phyloP scores from a whole-genome alignment of 2,329 filamentous ascomycete species.

The Hypoxylon sp. region DNA sequence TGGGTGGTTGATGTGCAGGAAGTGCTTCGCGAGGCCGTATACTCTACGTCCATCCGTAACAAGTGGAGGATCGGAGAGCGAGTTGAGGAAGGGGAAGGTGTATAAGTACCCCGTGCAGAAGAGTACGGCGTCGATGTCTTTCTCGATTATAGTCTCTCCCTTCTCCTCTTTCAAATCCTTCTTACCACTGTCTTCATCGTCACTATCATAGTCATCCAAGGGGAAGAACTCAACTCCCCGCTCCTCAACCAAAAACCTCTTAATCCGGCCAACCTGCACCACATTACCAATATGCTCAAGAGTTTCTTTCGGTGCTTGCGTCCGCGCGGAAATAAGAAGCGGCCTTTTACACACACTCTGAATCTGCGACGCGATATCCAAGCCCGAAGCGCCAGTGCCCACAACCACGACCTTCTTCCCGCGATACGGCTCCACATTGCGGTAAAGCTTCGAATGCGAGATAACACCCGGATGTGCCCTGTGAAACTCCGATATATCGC shows the following conservation, averaged over 20 bases:
- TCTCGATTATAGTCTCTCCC: constrained; percentile 68
- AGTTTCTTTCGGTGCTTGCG: constrained; percentile 61
- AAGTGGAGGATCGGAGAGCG: constrained; percentile 62
- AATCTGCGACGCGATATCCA: constrained; percentile 87
- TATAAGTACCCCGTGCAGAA: constrained; percentile 95
- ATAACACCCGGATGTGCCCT: constrained; percentile 70
- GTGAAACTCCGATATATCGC: constrained; percentile 71
- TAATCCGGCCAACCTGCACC: constrained; percentile 70
- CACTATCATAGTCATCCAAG: constrained; percentile 69
- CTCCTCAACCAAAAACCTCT: constrained; percentile 65
- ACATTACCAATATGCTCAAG: constrained; percentile 59
- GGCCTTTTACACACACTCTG: constrained; percentile 68
- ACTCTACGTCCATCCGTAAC: constrained; percentile 78
- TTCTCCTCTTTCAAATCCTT: constrained; percentile 3
- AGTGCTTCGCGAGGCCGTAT: constrained; percentile 80
- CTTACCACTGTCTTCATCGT: background rate
- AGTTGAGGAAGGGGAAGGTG: constrained; percentile 78
- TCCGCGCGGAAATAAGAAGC: constrained; percentile 74
- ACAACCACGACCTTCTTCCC: constrained; percentile 84
- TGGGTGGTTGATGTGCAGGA: constrained; percentile 81
- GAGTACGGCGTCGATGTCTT: constrained; percentile 79
- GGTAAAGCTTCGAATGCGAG: constrained; percentile 84
- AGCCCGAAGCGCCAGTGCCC: constrained; percentile 85
- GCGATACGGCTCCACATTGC: constrained; percentile 71
- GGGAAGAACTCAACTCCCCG: constrained; percentile 71